Evolutionary conservation across 768 basidiomycete species (phyloP), one percentile per base, ranked within the genome.

Genomic region (Termitomyces sp.): DNA sequence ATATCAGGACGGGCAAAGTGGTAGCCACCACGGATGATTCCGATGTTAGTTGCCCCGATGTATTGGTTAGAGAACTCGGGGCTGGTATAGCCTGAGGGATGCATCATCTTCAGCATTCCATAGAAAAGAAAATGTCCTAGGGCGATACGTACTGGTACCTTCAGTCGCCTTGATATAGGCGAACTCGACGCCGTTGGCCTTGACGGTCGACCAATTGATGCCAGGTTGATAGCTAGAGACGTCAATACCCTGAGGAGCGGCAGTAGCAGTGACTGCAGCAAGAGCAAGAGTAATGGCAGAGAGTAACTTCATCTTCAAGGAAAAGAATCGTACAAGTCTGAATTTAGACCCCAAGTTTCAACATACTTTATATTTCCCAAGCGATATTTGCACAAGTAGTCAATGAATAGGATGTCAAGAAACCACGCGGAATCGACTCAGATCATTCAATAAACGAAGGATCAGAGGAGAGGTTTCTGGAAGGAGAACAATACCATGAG

Each of bases 131-230:
- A 4, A n/a, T 13, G 12, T 6, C 12, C 28, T n/a, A 10, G 4
- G 8, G 26, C 20, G n/a, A 44, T 12, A 54, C 61, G 2, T 44
- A 66, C 66, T 46, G n/a, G 64, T 67, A 48, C 63, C 60, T 67
- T 88, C 85, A 3, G 86, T 88, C 9, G 85, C 86, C 67, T 87
- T 88, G 78, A 88, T 86, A 66, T 78, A 87, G 3, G 72, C 82
- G 63, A 85, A 88, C 13, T 72, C 58, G 35, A 85, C 68, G 4
- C 82, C 85, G 60, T 81, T 81, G 13, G 76, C 67, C 60, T 72
- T 77, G 61, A 85, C 80, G 3, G 75, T 73, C 41, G 65, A 71
- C 83, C 83, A 87, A 67, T 85, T 71, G 41, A 87, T 68, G 61
- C 61, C 66, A 13, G 74, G 64, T 60, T 87, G 85, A 50, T 72